phyloP scores from a whole-genome alignment of 306 rosid species.

The Acacia crassicarpa region DNA sequence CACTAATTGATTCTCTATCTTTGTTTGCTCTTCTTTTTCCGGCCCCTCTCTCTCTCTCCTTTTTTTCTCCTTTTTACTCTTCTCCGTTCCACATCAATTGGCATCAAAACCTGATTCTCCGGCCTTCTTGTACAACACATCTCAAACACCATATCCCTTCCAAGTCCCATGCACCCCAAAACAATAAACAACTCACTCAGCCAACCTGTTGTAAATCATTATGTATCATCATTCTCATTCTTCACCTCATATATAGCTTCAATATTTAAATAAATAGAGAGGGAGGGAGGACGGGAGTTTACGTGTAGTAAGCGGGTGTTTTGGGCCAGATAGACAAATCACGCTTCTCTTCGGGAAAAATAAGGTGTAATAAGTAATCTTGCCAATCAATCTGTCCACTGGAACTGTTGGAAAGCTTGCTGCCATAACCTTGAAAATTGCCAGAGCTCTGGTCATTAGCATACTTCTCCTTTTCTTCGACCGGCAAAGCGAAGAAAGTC shows the following conservation, averaged over 20 bases:
- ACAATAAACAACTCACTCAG: no score
- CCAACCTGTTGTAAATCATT: no score
- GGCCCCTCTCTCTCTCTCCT: no score
- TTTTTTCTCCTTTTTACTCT: no score
- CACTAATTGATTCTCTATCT: no score
- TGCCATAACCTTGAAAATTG: conserved; percentile 79
- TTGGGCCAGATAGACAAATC: conserved; percentile 80
- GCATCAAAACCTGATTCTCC: no score
- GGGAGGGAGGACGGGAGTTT: neutral
- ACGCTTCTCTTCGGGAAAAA: conserved; percentile 63
- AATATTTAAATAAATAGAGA: neutral
- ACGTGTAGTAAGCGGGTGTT: conserved; percentile 60
- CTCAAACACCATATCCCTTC: no score
- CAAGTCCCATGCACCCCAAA: no score
- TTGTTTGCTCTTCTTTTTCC: no score
- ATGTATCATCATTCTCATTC: neutral
- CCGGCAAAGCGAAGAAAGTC: conserved; percentile 48
- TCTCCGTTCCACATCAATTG: no score
- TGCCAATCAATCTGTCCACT: conserved; percentile 82
- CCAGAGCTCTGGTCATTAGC: conserved; percentile 64
- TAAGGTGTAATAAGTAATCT: conserved; percentile 77
- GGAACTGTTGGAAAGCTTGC: conserved; percentile 70
- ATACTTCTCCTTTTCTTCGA: conserved; percentile 74
- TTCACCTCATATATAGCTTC: neutral
- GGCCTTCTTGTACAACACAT: no score